Base-by-base conservation (phyloP, 2,329 filamentous ascomycete genomes). In the Mycosphaerella arachidis region DNA sequence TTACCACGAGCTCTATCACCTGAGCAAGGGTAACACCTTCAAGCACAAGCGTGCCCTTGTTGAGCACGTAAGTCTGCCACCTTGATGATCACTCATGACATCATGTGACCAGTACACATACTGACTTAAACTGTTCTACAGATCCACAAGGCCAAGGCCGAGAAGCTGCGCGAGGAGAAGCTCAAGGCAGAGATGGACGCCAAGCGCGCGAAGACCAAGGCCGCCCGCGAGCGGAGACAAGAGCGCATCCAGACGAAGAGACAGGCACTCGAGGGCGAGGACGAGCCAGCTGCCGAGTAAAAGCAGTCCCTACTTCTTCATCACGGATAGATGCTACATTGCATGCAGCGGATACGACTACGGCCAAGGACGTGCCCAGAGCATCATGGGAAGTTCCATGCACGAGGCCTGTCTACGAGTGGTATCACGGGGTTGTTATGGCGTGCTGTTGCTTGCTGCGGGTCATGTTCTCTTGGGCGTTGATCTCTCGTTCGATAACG, bases 21-120 rank as follows among this genome's bases (percentile, higher is more conserved):
- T 96, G 79, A 94, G 90, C 89, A 99, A 99, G 92, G 95, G 94
- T 95, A 99, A 99, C 89, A 93, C 94, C 81, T 99, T 99, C 90
- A 99, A 99, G 92, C 94, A 99, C 91, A 99, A 97, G 92, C 90
- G 94, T 83, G 94, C 92, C 77, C 89, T 99, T 75, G 92, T 99
- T 79, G 94, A 99, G 88, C 94, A 99, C 86, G 94, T 99, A 95
- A 78, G 94, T 91, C 75, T 57, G 58, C 59, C 60, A 63, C 58
- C 31, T 12, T 31, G 37, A 56, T 52, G 40, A 53, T 61, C 74
- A 70, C 74, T 74, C 70, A 75, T 74, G 67, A 73, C 60, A 69
- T 60, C 68, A 67, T 68, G 64, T 58, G 61, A 56, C 53, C 57
- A 55, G 46, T 52, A 48, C 27, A 45, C 27, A 48, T 61, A 61